Conservation (phyloP, 345 rosid species). For the Orychophragmus violaceus region DNA sequence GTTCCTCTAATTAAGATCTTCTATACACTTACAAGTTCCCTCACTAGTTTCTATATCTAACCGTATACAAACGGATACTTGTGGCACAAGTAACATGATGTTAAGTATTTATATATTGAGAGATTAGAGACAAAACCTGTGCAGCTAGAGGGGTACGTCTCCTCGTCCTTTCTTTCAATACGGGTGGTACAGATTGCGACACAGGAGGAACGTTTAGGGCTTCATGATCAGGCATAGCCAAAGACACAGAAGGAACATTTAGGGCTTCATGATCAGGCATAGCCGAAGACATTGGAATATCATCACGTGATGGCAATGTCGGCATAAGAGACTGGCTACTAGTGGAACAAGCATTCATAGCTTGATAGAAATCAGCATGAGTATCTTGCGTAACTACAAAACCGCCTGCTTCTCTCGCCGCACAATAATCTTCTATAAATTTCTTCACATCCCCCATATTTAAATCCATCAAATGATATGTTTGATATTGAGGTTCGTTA, state of each 20-base stretch:
- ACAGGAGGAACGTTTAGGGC: not conserved
- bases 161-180: not conserved
- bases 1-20: not conserved
- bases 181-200: not conserved
- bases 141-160: not conserved
- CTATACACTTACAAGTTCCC: not conserved
- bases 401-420: not conserved
- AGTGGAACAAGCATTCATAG: not conserved
- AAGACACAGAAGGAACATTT: not conserved
- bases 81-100: not conserved
- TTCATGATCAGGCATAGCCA: not conserved
- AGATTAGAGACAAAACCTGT: not conserved
- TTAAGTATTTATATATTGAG: not conserved
- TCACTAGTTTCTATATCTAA: not conserved
- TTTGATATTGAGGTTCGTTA: not conserved
- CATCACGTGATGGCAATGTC: not conserved
- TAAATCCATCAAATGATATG: not conserved
- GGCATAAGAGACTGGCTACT: not conserved
- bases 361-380: slow-evolving; percentile 9
- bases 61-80: not conserved
- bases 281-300: not conserved
- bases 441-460: not conserved
- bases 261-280: not conserved
- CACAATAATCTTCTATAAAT: slow-evolving; percentile 3
- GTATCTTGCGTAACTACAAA: not conserved